Evolutionary conservation across 208 protist genomes (phyloP).

Genomic region (Trypanosoma lewisi): DNA sequence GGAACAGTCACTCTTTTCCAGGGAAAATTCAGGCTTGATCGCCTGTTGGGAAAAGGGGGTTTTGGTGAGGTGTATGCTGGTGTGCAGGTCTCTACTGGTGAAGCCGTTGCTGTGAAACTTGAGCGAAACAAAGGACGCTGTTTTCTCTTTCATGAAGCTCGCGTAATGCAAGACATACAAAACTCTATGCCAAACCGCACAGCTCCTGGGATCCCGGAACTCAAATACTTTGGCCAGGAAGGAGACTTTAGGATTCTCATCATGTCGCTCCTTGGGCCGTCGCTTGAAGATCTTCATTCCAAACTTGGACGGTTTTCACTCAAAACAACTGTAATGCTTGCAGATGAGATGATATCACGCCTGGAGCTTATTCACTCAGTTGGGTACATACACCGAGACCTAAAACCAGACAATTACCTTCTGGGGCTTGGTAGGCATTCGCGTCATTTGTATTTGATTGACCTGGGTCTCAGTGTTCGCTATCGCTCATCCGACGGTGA

Average conservation of each 20-base stretch:
- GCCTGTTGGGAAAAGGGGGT: conserved; percentile 93
- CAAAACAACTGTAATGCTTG: conserved; percentile 99
- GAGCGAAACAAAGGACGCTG: conserved; percentile 72
- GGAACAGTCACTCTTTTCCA: conserved; percentile 40
- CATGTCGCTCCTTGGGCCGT: conserved; percentile 98
- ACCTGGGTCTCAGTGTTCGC: conserved; percentile 93
- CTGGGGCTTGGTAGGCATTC: conserved; percentile 92
- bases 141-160: conserved; percentile 97
- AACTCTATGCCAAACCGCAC: conserved; percentile 44
- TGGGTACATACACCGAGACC: conserved; percentile 97
- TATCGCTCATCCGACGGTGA: conserved; percentile 57
- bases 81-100: conserved; percentile 51
- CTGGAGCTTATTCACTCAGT: conserved; percentile 97
- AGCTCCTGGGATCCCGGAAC: conserved; percentile 91
- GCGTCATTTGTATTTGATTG: conserved; percentile 87
- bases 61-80: conserved; percentile 98
- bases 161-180: conserved; percentile 89
- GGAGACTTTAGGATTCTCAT: conserved; percentile 98
- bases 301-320: conserved; percentile 91
- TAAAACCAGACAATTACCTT: conserved; percentile 99
- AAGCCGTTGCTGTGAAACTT: conserved; percentile 62
- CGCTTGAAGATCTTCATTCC: conserved; percentile 93
- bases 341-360: conserved; percentile 96
- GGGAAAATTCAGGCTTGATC: conserved; percentile 61
- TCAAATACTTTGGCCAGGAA: conserved; percentile 97